Conservation (phyloP, 2,329 filamentous ascomycete species). For the Fusarium equiseti region DNA sequence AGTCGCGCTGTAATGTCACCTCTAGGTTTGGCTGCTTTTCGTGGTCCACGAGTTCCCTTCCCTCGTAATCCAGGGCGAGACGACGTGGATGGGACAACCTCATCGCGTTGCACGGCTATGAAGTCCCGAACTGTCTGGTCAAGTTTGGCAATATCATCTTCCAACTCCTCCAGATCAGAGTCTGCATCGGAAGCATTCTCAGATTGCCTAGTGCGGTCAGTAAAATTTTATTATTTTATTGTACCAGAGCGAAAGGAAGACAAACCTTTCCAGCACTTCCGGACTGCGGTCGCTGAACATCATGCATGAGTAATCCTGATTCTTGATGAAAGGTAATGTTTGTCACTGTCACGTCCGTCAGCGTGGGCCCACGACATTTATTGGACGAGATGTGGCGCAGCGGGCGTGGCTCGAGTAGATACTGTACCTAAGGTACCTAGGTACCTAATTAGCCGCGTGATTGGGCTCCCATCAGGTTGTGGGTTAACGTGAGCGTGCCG, state of each 20-base stretch:
- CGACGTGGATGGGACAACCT: constrained; percentile 33
- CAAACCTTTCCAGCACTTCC: constrained; percentile 16
- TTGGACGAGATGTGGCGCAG: constrained; percentile 2
- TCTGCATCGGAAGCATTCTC: constrained; percentile 56
- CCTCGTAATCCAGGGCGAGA: constrained; percentile 42
- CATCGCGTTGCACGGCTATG: constrained; percentile 54
- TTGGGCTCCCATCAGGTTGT: no score
- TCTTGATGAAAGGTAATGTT: not conserved
- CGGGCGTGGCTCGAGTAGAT: not conserved
- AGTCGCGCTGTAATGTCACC: constrained; percentile 78
- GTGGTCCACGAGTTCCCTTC: constrained; percentile 59
- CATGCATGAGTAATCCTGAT: not conserved
- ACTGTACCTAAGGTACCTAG: not conserved
- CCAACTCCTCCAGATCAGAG: constrained; percentile 59
- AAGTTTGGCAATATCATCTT: constrained; percentile 58
- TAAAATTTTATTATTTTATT: not conserved
- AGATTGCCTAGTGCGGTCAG: constrained; percentile 28
- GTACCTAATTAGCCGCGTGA: no score
- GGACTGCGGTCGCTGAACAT: constrained; percentile 3
- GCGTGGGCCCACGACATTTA: not conserved
- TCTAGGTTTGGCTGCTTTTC: constrained; percentile 74
- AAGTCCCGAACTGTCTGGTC: constrained; percentile 59
- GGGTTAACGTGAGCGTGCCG: no score
- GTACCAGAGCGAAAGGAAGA: not conserved
- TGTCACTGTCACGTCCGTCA: not conserved